Evolutionary conservation across 2,329 filamentous ascomycete species (phyloP), one percentile per base, ranked within the genome.

Genomic region (Claviceps capensis): DNA sequence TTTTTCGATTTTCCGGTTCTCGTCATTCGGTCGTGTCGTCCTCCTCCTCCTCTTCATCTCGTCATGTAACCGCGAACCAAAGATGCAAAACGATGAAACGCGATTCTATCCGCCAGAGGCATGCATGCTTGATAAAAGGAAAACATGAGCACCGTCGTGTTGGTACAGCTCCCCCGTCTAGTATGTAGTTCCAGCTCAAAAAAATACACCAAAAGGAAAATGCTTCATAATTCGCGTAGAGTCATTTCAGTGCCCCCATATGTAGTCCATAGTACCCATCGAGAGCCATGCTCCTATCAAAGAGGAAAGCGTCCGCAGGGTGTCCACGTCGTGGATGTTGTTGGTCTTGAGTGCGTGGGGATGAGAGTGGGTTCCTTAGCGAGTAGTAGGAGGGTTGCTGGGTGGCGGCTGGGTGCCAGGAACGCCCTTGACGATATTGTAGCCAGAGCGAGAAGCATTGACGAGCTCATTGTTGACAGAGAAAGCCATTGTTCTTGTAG

Each of bases 371-470:
- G 17, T 70, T 52, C 69, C 13, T 45, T 48, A 54, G 34, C 43
- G 46, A 16, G 41, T 13, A 17, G 30, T 11, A 34, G 30, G 30
- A 34, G 30, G 30, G 50, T 53, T 54, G 46, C 34, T 45, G 30
- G 51, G 49, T 8, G 45, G 49, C 8, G 48, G 50, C n/a, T 44
- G 48, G 22, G 54, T 53, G 45, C 53, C 52, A 57, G 26, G 66
- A 58, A 49, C 64, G 52, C 58, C 56, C 52, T 53, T 61, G 56
- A 66, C 65, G 55, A 66, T 63, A 62, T 72, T 72, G 67, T 73
- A 72, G 56, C 70, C 69, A 51, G 66, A 70, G 62, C 65, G 70
- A 59, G 69, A 68, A 55, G 61, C 63, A 66, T 67, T 65, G 61
- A 64, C 61, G 60, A 66, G 59, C 52, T 63, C 58, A 55, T 59